phyloP scores from a whole-genome alignment of 495 filamentous ascomycete genomes.

The Clavariopsis aquatica region DNA sequence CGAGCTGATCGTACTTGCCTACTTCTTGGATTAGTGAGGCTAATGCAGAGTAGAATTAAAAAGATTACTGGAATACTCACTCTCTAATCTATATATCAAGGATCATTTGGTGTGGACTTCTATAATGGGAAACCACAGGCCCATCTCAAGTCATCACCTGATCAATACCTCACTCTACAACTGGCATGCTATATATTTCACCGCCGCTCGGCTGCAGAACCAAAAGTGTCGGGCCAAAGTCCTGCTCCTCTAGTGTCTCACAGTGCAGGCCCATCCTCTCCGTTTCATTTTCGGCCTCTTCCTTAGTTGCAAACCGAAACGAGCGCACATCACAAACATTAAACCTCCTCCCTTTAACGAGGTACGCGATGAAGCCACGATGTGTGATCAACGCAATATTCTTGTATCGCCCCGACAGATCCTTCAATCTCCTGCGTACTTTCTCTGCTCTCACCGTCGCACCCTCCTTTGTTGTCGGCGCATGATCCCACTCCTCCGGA shows the following conservation, averaged over 20 bases:
- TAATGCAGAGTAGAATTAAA: no score
- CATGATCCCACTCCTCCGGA: slow-evolving; percentile 22
- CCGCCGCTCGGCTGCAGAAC: neutral
- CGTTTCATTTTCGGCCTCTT: slow-evolving; percentile 2
- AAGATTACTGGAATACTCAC: no score
- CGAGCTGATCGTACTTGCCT: no score
- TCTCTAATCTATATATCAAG: no score
- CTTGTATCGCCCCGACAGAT: slow-evolving; percentile 2
- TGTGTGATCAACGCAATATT: slow-evolving; percentile 20
- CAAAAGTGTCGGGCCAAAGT: slow-evolving; percentile 25
- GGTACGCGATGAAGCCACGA: slow-evolving; percentile 19
- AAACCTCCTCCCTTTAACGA: slow-evolving; percentile 17
- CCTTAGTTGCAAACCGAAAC: slow-evolving; percentile 12
- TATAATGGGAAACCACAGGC: no score
- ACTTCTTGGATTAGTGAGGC: no score
- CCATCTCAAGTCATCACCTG: neutral
- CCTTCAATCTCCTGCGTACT: slow-evolving; percentile 12
- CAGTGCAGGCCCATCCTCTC: slow-evolving; percentile 6
- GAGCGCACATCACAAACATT: slow-evolving; percentile 15
- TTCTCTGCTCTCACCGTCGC: slow-evolving; percentile 13
- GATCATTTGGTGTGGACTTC: no score
- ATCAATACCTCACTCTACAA: neutral
- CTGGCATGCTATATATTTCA: neutral
- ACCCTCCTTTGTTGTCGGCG: slow-evolving; percentile 13
- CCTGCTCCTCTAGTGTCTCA: slow-evolving; percentile 11